Percentiles rank a stretch among this genome's conserved stretches.
phyloP scores from a whole-genome alignment of 1,284 basidiomycete species.

The Nidula niveotomentosa region DNA sequence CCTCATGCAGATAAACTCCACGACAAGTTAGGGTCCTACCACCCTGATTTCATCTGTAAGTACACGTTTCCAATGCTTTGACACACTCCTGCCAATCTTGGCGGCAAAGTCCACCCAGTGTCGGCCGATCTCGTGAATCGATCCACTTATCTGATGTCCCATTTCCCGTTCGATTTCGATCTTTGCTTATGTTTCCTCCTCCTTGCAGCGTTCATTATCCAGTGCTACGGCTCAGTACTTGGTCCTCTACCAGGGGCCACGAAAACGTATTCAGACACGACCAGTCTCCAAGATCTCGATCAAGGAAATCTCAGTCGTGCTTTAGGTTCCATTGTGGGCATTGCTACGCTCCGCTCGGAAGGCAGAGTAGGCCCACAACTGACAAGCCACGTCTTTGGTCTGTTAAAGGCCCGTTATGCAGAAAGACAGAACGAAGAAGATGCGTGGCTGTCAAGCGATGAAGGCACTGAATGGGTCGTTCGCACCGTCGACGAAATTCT shows the following conservation, averaged over 20 bases:
- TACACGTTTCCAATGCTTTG: slow-evolving; percentile 31
- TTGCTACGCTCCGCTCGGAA: slow-evolving; percentile 90
- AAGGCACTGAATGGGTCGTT: slow-evolving; percentile 92
- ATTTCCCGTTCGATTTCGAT: slow-evolving; percentile 10
- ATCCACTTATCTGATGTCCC: slow-evolving; percentile 22
- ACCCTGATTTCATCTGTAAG: slow-evolving; percentile 84
- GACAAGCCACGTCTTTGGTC: slow-evolving; percentile 89
- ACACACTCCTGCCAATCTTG: slow-evolving; percentile 23
- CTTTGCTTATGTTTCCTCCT: slow-evolving; percentile 20
- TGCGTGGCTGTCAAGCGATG: slow-evolving; percentile 85
- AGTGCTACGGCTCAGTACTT: slow-evolving; percentile 88
- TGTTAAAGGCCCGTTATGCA: slow-evolving; percentile 78
- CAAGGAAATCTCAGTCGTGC: slow-evolving; percentile 87
- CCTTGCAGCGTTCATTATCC: slow-evolving; percentile 85
- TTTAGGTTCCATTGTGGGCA: slow-evolving; percentile 86
- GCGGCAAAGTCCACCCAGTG: slow-evolving; percentile 13
- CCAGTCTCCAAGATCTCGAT: slow-evolving; percentile 44
- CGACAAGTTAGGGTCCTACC: slow-evolving; percentile 83
- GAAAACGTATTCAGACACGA: slow-evolving; percentile 37
- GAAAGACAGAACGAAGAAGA: slow-evolving; percentile 71
- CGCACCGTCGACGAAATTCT: slow-evolving; percentile 82
- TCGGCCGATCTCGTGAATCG: slow-evolving; percentile 22
- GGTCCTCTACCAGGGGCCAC: slow-evolving; percentile 66
- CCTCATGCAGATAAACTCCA: slow-evolving; percentile 90
- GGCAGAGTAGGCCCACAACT: slow-evolving; percentile 90